phyloP scores from a whole-genome alignment of 2,329 filamentous ascomycete species.

The Microcera coccophila region DNA sequence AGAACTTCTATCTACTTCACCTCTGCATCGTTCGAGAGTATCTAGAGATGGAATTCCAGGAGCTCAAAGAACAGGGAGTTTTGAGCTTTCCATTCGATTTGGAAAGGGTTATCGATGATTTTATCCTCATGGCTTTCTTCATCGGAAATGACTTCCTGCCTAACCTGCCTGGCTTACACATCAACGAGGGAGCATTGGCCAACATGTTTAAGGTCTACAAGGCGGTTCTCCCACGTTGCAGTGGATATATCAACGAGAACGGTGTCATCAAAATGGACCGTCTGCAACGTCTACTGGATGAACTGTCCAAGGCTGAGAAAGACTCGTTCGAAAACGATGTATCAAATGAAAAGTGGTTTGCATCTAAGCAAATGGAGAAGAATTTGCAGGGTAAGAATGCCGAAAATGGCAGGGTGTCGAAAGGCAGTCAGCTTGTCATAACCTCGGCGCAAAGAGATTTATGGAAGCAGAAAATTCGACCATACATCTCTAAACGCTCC shows the following conservation, averaged over 20 bases:
- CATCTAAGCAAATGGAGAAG: conserved; percentile 73
- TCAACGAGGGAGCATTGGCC: conserved; percentile 94
- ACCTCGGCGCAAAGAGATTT: conserved; percentile 76
- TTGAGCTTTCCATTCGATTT: conserved; percentile 82
- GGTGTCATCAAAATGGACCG: conserved; percentile 86
- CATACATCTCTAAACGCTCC: conserved; percentile 70
- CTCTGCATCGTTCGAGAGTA: conserved; percentile 97
- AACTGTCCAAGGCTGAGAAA: conserved; percentile 83
- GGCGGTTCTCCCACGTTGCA: conserved; percentile 75
- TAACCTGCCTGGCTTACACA: conserved; percentile 92
- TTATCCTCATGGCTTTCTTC: conserved; percentile 99
- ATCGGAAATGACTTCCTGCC: conserved; percentile 99
- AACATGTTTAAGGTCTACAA: conserved; percentile 99
- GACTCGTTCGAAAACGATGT: conserved; percentile 91
- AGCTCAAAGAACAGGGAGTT: conserved; percentile 69
- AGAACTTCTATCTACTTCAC: conserved; percentile 97
- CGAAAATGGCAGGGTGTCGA: conserved; percentile 48
- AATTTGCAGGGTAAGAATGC: conserved; percentile 57
- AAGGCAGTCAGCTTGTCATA: conserved; percentile 63
- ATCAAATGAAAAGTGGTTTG: conserved; percentile 86
- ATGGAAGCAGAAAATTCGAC: conserved; percentile 75
- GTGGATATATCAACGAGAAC: conserved; percentile 94
- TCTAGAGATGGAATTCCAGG: conserved; percentile 93
- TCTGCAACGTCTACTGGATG: conserved; percentile 71
- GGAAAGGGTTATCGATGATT: conserved; percentile 96